Evolutionary conservation across 495 filamentous ascomycete species (phyloP).

Genomic region (Neurospora africana): DNA sequence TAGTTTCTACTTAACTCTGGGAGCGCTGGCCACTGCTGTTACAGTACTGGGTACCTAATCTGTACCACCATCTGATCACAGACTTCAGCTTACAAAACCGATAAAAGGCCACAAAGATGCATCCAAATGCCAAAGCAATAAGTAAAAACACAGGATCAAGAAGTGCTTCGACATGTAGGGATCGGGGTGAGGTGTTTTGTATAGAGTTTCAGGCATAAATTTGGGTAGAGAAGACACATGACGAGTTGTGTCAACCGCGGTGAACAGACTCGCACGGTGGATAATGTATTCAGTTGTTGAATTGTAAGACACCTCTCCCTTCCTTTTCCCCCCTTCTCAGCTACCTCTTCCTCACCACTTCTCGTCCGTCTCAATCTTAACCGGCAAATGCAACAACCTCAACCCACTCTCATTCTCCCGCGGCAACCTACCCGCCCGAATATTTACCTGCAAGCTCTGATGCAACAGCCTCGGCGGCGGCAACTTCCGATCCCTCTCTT

Average conservation of each 20-base stretch:
- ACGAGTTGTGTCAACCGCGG: background rate
- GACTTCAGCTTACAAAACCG: background rate
- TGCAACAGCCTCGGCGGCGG: constrained; percentile 42
- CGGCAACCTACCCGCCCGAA: constrained; percentile 43
- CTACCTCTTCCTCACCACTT: background rate
- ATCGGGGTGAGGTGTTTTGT: background rate
- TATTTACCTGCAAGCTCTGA: constrained; percentile 49
- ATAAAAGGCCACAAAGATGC: background rate
- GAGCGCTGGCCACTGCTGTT: background rate
- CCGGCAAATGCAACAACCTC: constrained; percentile 33
- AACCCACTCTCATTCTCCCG: constrained; percentile 20
- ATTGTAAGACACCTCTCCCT: background rate
- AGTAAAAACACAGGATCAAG: too few relatives aligned
- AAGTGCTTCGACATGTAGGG: background rate
- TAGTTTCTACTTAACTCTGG: background rate
- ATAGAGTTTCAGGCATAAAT: background rate
- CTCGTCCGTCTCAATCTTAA: constrained; percentile 20
- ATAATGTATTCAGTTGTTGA: background rate
- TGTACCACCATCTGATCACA: background rate
- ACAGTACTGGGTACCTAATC: background rate
- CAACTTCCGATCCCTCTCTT: constrained; percentile 36
- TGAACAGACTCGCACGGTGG: background rate
- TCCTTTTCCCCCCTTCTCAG: background rate
- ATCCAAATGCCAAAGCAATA: background rate
- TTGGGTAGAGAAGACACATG: background rate